A percentile compares a stretch with the other conserved stretches of the same genome.
Conservation (phyloP, 2,329 filamentous ascomycete species). For the Xylaria multiplex region DNA sequence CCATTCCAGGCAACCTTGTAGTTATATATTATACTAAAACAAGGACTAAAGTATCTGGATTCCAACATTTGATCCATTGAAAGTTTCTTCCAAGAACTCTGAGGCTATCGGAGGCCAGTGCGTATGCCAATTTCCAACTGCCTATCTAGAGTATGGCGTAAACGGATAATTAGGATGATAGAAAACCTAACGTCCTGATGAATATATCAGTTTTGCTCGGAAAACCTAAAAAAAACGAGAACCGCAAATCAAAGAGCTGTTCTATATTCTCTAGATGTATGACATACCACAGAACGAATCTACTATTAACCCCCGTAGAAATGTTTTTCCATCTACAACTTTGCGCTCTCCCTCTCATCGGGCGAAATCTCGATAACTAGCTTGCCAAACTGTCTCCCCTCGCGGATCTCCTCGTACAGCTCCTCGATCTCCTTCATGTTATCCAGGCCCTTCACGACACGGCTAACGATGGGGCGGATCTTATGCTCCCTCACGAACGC, state of each 20-base stretch:
- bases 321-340: slow-evolving; percentile 50
- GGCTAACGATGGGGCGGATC: slow-evolving; percentile 81
- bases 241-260: neutral
- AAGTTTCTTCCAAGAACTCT: no score
- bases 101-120: no score
- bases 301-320: neutral
- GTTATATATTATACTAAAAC: no score
- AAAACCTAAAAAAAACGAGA: neutral
- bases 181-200: neutral
- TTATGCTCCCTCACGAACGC: slow-evolving; percentile 78
- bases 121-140: neutral
- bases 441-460: slow-evolving; percentile 76
- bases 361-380: slow-evolving; percentile 77
- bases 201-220: neutral
- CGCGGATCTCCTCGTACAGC: slow-evolving; percentile 89
- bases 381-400: slow-evolving; percentile 90
- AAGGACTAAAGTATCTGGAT: no score
- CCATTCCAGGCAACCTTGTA: no score
- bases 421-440: slow-evolving; percentile 81
- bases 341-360: slow-evolving; percentile 49
- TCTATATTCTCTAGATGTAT: neutral
- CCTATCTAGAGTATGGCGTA: neutral
- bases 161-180: neutral
- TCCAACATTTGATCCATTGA: no score
- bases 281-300: neutral